Conservation (phyloP, 2,329 filamentous ascomycete species). For the Epichloe hybrida region DNA sequence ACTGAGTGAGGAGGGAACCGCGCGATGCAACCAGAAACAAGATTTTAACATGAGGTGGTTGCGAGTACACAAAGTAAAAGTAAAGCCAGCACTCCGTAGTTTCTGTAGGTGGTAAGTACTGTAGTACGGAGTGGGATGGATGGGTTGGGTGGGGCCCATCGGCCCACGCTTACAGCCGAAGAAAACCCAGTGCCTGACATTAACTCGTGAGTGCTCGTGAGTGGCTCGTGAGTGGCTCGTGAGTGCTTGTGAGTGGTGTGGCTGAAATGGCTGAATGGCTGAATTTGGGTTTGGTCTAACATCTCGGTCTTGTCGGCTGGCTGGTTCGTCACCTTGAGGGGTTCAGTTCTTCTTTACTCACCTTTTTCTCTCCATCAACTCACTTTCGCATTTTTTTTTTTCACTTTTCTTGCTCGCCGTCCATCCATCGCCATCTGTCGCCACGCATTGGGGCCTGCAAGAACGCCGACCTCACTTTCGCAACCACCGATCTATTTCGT, state of each 20-base stretch:
- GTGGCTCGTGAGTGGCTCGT: too few relatives aligned
- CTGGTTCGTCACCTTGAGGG: conserved; percentile 9
- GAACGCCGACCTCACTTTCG: not conserved
- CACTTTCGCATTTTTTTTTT: not conserved
- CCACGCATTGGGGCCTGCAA: not conserved
- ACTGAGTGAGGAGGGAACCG: not conserved
- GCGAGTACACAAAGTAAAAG: not conserved
- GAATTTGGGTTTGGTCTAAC: too few relatives aligned
- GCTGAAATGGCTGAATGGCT: too few relatives aligned
- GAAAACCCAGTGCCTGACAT: conserved; percentile 6
- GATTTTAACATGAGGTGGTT: not conserved
- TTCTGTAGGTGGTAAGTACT: too few relatives aligned
- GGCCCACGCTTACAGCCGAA: conserved; percentile 6
- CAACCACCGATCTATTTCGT: not conserved
- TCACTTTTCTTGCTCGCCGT: not conserved
- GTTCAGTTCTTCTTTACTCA: conserved; percentile 7
- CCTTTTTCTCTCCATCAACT: conserved; percentile 6
- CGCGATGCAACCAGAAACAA: not conserved
- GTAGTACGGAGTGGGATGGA: not conserved
- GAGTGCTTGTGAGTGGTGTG: too few relatives aligned
- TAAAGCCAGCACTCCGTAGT: too few relatives aligned
- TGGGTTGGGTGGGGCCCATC: not conserved
- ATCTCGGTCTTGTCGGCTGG: too few relatives aligned
- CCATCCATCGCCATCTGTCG: not conserved
- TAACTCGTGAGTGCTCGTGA: too few relatives aligned